Evolutionary conservation across 495 filamentous ascomycete genomes (phyloP).

Genomic region (Cercophora samala): DNA sequence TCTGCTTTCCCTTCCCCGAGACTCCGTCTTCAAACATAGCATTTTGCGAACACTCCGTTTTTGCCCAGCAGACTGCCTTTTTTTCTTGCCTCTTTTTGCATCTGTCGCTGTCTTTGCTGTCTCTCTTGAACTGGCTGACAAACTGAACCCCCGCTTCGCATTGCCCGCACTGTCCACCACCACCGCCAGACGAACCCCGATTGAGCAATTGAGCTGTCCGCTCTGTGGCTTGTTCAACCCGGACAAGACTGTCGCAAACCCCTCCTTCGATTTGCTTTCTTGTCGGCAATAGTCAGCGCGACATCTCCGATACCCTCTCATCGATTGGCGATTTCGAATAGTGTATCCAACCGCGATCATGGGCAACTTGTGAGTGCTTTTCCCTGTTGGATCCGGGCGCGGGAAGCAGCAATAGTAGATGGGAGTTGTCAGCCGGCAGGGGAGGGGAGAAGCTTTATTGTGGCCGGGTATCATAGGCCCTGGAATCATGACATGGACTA

Average conservation of each 20-base stretch:
- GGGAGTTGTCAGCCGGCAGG: too few relatives aligned
- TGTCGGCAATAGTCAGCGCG: not conserved
- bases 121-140: not conserved
- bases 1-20: not conserved
- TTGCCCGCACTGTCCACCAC: not conserved
- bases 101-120: not conserved
- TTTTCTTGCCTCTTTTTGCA: too few relatives aligned
- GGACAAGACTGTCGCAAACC: slow-evolving; percentile 3
- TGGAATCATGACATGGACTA: not conserved
- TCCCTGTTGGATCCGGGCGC: not conserved
- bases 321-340: not conserved
- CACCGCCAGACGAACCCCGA: slow-evolving; percentile 5
- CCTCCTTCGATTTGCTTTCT: not conserved
- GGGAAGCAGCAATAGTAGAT: not conserved
- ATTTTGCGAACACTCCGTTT: not conserved
- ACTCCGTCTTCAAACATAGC: not conserved
- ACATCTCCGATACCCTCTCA: not conserved
- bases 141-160: not conserved
- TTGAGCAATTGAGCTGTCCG: slow-evolving; percentile 9
- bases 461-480: not conserved
- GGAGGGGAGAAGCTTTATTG: not conserved
- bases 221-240: slow-evolving; percentile 2
- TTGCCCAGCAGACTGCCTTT: not conserved
- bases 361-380: slow-evolving; percentile 23
- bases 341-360: not conserved